Evolutionary conservation across 371 early-diverging fungal genomes (phyloP).

Genomic region (Mucor saturninus): DNA sequence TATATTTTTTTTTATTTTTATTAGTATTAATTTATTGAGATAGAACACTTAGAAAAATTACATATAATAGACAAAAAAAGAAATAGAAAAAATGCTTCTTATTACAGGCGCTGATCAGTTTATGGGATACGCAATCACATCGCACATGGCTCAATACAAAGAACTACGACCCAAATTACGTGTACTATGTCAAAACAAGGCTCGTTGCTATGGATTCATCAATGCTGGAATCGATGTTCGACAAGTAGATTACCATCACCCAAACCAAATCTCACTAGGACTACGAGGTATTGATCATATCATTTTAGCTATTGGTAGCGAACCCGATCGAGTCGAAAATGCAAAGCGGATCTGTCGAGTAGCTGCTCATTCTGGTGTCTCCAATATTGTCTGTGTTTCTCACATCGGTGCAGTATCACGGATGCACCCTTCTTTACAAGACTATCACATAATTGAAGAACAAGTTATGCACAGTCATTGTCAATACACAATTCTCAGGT

Average conservation of each 20-base stretch:
- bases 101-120: conserved; percentile 49
- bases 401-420: conserved; percentile 46
- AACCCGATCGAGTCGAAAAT: conserved; percentile 34
- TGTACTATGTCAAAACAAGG: conserved; percentile 35
- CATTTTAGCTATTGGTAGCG: conserved; percentile 42
- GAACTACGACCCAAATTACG: conserved; percentile 35
- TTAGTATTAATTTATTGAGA: background rate
- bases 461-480: conserved; percentile 37
- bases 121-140: conserved; percentile 44
- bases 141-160: conserved; percentile 40
- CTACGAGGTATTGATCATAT: conserved; percentile 47
- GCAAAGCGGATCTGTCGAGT: conserved; percentile 32
- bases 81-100: conserved; percentile 37
- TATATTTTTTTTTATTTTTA: background rate
- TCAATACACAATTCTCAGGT: conserved; percentile 50
- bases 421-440: conserved; percentile 31
- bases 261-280: conserved; percentile 38
- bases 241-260: conserved; percentile 40
- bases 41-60: no score
- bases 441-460: conserved; percentile 45
- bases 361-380: conserved; percentile 44
- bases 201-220: conserved; percentile 25
- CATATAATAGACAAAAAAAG: conserved; percentile 9
- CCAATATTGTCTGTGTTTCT: conserved; percentile 47
- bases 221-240: conserved; percentile 39